phyloP scores from a whole-genome alignment of 768 basidiomycete species.

The Agrocybe chaxingu region DNA sequence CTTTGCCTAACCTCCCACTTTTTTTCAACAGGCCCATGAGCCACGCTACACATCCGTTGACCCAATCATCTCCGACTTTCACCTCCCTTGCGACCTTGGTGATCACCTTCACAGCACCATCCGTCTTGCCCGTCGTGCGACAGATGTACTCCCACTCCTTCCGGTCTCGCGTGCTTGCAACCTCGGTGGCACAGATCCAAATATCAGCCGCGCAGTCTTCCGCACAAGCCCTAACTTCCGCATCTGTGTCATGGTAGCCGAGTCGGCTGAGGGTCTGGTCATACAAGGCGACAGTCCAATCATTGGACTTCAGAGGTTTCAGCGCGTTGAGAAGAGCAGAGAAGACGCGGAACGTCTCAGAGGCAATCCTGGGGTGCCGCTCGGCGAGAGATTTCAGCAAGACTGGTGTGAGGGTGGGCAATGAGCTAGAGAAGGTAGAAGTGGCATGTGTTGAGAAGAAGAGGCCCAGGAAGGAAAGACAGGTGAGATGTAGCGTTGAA shows the following conservation, averaged over 20 bases:
- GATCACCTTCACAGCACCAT: slow-evolving; percentile 78
- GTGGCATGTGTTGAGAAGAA: slow-evolving; percentile 76
- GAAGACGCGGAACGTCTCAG: slow-evolving; percentile 86
- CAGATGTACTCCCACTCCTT: slow-evolving; percentile 84
- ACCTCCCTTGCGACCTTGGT: slow-evolving; percentile 79
- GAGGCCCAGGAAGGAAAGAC: slow-evolving; percentile 79
- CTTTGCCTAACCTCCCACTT: slow-evolving; percentile 75
- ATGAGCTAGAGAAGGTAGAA: slow-evolving; percentile 51
- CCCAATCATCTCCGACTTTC: slow-evolving; percentile 72
- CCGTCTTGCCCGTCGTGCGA: slow-evolving; percentile 64
- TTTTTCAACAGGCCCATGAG: slow-evolving; percentile 70
- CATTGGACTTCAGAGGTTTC: slow-evolving; percentile 60
- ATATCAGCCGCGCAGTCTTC: slow-evolving; percentile 84
- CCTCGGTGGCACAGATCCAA: slow-evolving; percentile 82
- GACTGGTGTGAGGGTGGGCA: slow-evolving; percentile 69
- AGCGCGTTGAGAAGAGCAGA: slow-evolving; percentile 77
- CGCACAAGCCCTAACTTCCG: slow-evolving; percentile 81
- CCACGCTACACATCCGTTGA: slow-evolving; percentile 77
- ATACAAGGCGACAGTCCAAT: slow-evolving; percentile 76
- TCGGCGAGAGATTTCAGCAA: slow-evolving; percentile 75
- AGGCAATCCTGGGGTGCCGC: slow-evolving; percentile 84
- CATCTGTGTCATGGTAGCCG: slow-evolving; percentile 81
- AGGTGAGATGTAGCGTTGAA: slow-evolving; percentile 78
- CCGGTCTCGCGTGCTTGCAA: slow-evolving; percentile 56
- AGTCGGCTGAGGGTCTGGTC: slow-evolving; percentile 69